Conservation (phyloP, 768 basidiomycete genomes). For the Sutorius australiensis region DNA sequence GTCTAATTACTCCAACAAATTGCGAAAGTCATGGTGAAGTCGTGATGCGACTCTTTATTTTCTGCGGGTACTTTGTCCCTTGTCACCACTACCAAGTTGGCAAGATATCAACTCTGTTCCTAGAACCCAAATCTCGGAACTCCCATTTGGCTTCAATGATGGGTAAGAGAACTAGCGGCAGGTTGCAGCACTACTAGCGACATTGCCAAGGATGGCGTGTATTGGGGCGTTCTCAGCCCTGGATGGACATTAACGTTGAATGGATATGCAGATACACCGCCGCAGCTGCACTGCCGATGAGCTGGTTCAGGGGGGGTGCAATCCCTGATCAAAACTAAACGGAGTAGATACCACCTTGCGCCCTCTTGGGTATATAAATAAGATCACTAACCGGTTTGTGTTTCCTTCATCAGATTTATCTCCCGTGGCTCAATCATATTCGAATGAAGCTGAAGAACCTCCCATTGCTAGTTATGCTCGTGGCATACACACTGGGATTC, state of each 20-base stretch:
- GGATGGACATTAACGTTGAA: not conserved
- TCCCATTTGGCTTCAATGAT: not conserved
- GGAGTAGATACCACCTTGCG: not conserved
- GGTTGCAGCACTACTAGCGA: not conserved
- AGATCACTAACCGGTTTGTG: not conserved
- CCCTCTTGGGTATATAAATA: conserved; percentile 2
- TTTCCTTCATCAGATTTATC: not conserved
- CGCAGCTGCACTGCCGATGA: not conserved
- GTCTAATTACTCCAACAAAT: not conserved
- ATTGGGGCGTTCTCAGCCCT: not conserved
- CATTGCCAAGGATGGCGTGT: not conserved
- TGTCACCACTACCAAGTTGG: not conserved
- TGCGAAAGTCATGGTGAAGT: not conserved
- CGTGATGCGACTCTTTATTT: not conserved
- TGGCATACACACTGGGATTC: conserved; percentile 10
- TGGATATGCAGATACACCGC: not conserved
- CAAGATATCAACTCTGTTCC: not conserved
- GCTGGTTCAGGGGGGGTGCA: not conserved
- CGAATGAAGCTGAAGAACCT: conserved; percentile 10
- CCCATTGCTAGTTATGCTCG: not conserved
- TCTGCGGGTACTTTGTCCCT: not conserved
- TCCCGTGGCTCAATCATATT: not conserved
- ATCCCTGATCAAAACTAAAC: not conserved
- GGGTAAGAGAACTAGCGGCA: not conserved
- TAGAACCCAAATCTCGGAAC: not conserved